Percentiles rank a stretch among this genome's conserved stretches.
Evolutionary conservation across 2,329 filamentous ascomycete genomes (phyloP).

Genomic region (Gaeumannomyces tritici): DNA sequence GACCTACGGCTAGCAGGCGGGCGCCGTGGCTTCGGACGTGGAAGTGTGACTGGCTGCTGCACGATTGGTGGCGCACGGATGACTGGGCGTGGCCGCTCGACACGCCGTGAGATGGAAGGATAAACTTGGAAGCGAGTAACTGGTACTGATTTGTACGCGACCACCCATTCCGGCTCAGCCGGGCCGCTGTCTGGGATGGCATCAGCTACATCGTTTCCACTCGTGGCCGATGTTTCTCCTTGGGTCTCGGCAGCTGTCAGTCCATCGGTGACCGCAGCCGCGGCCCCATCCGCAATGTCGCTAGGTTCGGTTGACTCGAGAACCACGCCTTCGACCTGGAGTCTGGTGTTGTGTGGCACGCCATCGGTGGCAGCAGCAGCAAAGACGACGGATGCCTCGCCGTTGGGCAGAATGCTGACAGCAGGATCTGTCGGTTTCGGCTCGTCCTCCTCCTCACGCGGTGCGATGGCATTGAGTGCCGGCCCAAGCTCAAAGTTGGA

Average conservation of each 20-base stretch:
- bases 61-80: constrained; percentile 27
- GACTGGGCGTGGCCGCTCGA: constrained; percentile 33
- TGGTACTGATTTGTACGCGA: constrained; percentile 49
- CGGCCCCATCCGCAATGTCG: constrained; percentile 7
- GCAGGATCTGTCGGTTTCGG: constrained; percentile 23
- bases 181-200: neutral
- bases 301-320: constrained; percentile 12
- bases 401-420: constrained; percentile 20
- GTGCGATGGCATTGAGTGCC: constrained; percentile 75
- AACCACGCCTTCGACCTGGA: constrained; percentile 11
- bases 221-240: neutral
- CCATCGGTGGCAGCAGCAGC: neutral
- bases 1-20: constrained; percentile 19
- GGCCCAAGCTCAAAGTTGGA: constrained; percentile 77
- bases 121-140: constrained; percentile 69
- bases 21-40: constrained; percentile 29
- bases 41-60: constrained; percentile 23
- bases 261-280: neutral
- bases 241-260: neutral
- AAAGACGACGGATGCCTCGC: constrained; percentile 16
- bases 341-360: constrained; percentile 8
- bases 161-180: constrained; percentile 29
- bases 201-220: neutral
- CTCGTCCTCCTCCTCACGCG: constrained; percentile 64
- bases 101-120: constrained; percentile 50